Percentiles rank a stretch among this genome's conserved stretches.
phyloP scores from a whole-genome alignment of 352 stramenopile species.

The Globisporangium echinulatum region DNA sequence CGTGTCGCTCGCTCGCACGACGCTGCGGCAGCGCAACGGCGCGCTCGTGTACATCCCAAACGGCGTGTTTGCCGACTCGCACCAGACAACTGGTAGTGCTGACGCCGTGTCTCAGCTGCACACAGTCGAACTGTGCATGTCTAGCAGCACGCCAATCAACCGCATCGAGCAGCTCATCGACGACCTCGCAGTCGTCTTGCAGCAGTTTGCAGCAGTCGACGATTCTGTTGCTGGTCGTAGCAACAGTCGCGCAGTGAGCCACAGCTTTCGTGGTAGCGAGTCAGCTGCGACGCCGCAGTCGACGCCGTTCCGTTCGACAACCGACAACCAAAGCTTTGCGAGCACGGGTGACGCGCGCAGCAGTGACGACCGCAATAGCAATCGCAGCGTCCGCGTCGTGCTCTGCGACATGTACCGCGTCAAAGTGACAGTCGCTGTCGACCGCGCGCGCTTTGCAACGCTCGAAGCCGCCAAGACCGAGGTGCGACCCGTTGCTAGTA shows the following conservation, averaged over 20 bases:
- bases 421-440: constrained; percentile 54
- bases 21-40: constrained; percentile 55
- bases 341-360: constrained; percentile 18
- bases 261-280: constrained; percentile 6
- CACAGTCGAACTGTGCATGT: constrained; percentile 36
- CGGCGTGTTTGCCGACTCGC: constrained; percentile 64
- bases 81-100: constrained; percentile 58
- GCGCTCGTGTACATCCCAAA: constrained; percentile 77
- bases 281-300: constrained; percentile 15
- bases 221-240: not conserved
- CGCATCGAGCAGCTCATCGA: constrained; percentile 38
- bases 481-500: constrained; percentile 18
- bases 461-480: constrained; percentile 59
- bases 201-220: constrained; percentile 25
- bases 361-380: constrained; percentile 15
- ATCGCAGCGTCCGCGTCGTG: constrained; percentile 25
- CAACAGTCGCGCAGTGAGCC: constrained; percentile 14
- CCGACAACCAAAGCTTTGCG: constrained; percentile 22
- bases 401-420: constrained; percentile 52
- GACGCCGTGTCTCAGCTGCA: constrained; percentile 34
- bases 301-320: constrained; percentile 1
- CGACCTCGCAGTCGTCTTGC: constrained; percentile 25
- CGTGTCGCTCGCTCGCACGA: constrained; percentile 71
- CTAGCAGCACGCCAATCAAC: constrained; percentile 31
- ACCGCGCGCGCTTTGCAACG: constrained; percentile 41